Evolutionary conservation across 768 basidiomycete species (phyloP), one percentile per base, ranked within the genome.

Genomic region (Floccularia luteovirens): DNA sequence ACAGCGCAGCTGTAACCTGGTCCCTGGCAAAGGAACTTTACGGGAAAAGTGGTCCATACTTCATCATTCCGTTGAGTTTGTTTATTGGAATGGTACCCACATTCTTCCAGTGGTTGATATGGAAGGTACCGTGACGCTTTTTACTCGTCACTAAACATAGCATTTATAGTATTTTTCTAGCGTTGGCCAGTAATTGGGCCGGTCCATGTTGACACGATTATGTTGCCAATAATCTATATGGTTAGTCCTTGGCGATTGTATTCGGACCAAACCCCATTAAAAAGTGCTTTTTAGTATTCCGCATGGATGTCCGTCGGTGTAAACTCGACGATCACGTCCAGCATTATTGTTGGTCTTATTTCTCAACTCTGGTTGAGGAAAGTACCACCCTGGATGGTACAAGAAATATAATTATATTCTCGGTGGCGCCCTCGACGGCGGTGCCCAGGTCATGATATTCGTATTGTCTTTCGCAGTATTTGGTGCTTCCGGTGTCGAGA

Each of bases 331-430:
- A 47, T 70, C 36, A 62, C 63, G 2, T 69, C 70, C 3, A 62
- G 61, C 41, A 66, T 77, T 37, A 55, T 74, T 39, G 55, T 80
- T 10, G 80, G 70, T 24, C 49, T 83, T 42, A 45, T 70, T 27
- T 81, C 81, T 1, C 82, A 83, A 41, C 51, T 72, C 20, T 82
- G 74, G 74, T 48, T 82, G 14, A 63, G 79, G n/a, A 23, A 67
- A 57, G 27, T 69, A 72, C 43, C 62, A 77, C 41, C 77, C 82
- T 1, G 67, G 69, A 12, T 85, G 79, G 81, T 85, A 79, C 57
- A 70, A 72, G 49, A 67, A 66, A 48, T 79, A 79, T 54, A 81
- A 82, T 52, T 81, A 79, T 50, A 72, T 81, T 28, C 56, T 83
- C 3, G 78, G 77, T 22, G 83, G 79, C 30, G 81, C 74, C 5